Percentiles rank a stretch among this genome's conserved stretches.
These are phyloP conservation scores for Chytriomyces sp. DNA, from an alignment of 192 early-diverging fungal genomes.

Conservation along the genomic window DNA sequence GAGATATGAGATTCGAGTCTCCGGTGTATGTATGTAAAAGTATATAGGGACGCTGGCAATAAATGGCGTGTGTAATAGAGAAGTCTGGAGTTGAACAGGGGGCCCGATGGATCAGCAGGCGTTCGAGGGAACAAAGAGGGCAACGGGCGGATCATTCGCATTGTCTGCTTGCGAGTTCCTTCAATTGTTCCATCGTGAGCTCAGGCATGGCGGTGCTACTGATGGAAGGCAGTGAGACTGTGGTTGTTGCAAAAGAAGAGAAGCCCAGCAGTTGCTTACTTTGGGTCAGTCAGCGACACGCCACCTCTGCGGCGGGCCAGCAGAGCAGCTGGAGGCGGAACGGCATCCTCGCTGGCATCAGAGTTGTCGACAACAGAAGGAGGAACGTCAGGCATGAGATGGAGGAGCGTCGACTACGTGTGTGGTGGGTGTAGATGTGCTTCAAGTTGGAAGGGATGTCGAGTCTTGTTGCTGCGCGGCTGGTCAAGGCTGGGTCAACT, in stretches of 20 bases:
- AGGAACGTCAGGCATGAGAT: background rate
- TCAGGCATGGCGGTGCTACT: background rate
- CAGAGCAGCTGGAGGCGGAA: conserved; percentile 5
- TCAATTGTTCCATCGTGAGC: background rate
- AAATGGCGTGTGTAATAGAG: no score
- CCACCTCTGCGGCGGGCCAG: background rate
- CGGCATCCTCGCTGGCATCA: background rate
- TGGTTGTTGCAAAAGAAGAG: background rate
- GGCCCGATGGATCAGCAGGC: no score
- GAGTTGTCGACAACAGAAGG: background rate
- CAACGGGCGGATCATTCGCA: background rate
- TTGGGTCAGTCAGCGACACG: background rate
- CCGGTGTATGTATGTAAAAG: no score
- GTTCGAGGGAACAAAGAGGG: no score
- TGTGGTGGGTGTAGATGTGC: background rate
- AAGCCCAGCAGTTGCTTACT: background rate
- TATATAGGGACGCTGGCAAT: no score
- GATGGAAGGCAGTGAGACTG: background rate
- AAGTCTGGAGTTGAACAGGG: no score
- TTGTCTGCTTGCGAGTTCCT: background rate
- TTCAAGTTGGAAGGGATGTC: no score
- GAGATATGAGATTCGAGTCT: no score
- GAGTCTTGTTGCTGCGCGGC: background rate
- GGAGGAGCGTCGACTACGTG: background rate
- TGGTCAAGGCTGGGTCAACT: background rate